A percentile compares a stretch with the other conserved stretches of the same genome.
Conservation (phyloP, 2,329 filamentous ascomycete genomes). For the Penicillium vulpinum region DNA sequence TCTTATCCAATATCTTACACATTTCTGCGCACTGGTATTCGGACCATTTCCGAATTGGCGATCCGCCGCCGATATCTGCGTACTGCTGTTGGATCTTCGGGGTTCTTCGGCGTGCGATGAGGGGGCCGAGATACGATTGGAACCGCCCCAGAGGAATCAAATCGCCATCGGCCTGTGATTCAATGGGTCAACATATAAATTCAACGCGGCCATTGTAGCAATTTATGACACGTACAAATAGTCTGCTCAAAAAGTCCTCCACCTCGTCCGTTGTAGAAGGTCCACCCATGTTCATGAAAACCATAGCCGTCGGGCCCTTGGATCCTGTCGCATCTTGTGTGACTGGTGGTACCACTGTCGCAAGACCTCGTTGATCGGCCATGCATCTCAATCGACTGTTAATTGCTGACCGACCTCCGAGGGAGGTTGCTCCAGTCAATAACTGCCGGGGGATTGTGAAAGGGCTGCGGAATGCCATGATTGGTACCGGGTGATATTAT, state of each 20-base stretch:
- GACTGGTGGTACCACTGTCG: conserved; percentile 70
- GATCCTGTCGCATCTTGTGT: conserved; percentile 71
- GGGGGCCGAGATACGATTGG: conserved; percentile 84
- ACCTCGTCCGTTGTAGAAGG: conserved; percentile 88
- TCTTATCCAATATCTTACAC: conserved; percentile 93
- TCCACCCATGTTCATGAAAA: conserved; percentile 98
- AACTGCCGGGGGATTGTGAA: conserved; percentile 34
- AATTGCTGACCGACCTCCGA: conserved; percentile 23
- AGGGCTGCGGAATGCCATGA: conserved; percentile 46
- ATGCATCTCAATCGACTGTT: conserved; percentile 24
- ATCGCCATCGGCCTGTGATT: conserved; percentile 76
- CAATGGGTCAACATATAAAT: not conserved
- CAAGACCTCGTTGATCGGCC: conserved; percentile 42
- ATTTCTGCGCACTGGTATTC: conserved; percentile 92
- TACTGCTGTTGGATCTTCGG: conserved; percentile 98
- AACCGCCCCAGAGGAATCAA: conserved; percentile 92
- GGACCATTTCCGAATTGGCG: conserved; percentile 96
- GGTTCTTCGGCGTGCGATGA: conserved; percentile 82
- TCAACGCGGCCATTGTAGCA: not conserved
- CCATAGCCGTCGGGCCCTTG: conserved; percentile 91
- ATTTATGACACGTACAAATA: conserved; percentile 69
- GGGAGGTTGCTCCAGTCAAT: conserved; percentile 20
- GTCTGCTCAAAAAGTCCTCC: conserved; percentile 79
- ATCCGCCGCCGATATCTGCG: conserved; percentile 91
- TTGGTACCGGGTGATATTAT: not conserved